These are phyloP conservation scores for Pelargonium australe DNA, from an alignment of 441 rosid species.

Conservation along the genomic window DNA sequence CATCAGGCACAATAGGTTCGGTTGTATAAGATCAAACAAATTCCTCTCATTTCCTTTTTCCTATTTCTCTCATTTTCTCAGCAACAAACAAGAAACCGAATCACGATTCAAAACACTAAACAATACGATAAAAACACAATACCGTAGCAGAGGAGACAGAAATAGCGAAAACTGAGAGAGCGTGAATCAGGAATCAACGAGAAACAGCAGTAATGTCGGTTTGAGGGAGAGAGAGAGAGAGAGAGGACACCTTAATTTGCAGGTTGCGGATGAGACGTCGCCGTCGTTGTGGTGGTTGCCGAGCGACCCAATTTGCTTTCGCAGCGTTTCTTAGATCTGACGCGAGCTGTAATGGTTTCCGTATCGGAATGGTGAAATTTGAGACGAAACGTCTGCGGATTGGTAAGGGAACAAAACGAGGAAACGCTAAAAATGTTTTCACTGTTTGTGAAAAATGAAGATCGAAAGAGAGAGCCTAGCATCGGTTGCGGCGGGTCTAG, in stretches of 20 bases:
- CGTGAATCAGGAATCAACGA: not conserved
- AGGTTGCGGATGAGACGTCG: not conserved
- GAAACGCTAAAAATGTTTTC: not conserved
- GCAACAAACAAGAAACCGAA: slow-evolving; percentile 13
- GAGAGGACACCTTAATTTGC: not conserved
- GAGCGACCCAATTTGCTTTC: not conserved
- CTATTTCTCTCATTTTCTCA: slow-evolving; percentile 1
- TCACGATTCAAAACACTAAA: not conserved
- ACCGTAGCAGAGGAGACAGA: not conserved
- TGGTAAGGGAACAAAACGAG: not conserved
- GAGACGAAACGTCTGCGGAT: slow-evolving; percentile 4
- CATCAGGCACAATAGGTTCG: not conserved
- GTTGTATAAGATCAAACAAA: not conserved
- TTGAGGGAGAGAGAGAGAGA: slow-evolving; percentile 2
- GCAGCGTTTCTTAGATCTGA: slow-evolving; percentile 7
- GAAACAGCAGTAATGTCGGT: not conserved
- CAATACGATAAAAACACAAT: not conserved
- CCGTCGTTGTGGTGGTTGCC: not conserved
- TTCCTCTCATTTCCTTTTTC: not conserved
- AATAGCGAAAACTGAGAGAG: not conserved
- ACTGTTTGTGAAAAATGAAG: not conserved
- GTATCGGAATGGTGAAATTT: not conserved
- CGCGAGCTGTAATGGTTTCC: slow-evolving; percentile 6
- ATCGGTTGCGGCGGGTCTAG: too few species aligned
- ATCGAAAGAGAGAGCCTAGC: too few species aligned